Base-by-base conservation (phyloP, 2,329 filamentous ascomycete genomes). In the Epichloe baconii region DNA sequence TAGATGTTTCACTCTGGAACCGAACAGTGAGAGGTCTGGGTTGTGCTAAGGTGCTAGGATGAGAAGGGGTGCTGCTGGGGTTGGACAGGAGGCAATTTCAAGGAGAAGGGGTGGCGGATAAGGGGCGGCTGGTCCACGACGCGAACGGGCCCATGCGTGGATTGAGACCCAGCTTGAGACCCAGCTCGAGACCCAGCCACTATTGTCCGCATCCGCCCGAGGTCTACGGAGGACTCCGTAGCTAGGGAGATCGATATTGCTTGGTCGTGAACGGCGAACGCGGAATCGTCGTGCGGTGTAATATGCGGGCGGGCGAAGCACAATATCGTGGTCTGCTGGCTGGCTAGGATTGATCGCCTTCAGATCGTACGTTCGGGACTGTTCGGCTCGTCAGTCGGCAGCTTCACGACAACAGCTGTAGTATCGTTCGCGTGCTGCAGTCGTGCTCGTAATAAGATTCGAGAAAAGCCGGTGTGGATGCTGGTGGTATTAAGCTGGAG, bases 61-160 rank as follows among this genome's bases (percentile, higher is more conserved):
- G 58, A 52, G 50, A 52, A 44, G 42, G 40, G 46, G 42, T 44
- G 54, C 42, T 51, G 54, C 50, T 43, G 43, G 55, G 56, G 58
- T 57, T 57, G 52, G 49, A 53, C 46, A 53, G 55, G 50, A 55
- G 49, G 54, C 54, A 59, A 62, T 59, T 59, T 61, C 54, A 57
- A 47, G 48, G 54, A 50, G 50, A 53, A 40, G 52, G 54, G 53
- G 55, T 58, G 54, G 56, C 56, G 54, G 55, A 52, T 53, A 52
- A 46, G 50, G 48, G 51, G 23, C 31, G 48, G 49, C 37, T 41
- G 50, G 34, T 47, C 19, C 34, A 50, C 42, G 34, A 26, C 41
- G 38, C 43, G 45, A 49, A 45, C 48, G 45, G 53, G 51, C 53
- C 52, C 52, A 55, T 53, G 47, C 52, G 42, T 40, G 15, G n/a